Base-by-base conservation (phyloP, 495 filamentous ascomycete genomes). In the Penicillium fimorum region DNA sequence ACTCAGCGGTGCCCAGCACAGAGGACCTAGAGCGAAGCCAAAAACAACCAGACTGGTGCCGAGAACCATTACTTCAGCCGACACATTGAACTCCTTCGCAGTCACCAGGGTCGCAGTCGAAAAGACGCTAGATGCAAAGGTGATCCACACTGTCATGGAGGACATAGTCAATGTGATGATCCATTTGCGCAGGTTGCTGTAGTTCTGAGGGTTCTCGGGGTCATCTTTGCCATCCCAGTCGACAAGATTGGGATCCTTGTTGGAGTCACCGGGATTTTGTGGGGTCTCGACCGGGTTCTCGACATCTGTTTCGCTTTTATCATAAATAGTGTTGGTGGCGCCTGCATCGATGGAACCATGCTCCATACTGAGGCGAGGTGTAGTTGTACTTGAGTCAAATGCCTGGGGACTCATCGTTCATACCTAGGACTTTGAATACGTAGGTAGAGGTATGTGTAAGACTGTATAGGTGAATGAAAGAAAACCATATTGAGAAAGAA, bases 191-290 rank as follows among this genome's bases (percentile, higher is more conserved):
- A 69, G 58, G 0, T 61, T 55, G 0, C 81, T 65, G 60, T 86
- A 90, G 68, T 93, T 92, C 64, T 84, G 77, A 5, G 89, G 89
- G 71, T 90, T 88, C 42, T 82, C 72, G 0, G 86, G 86, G 59
- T 92, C 89, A 47, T 87, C 63, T 0, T 71, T 74, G 8, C 76
- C 75, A 58, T 76, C 69, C 67, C 70, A 79, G 33, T 71, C 71
- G 1, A 79, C 71, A 7, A 78, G 60, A 37, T 76, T 75, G 12
- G 76, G 72, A 45, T 77, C 75, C 52, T 67, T 71, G 12, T 9
- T 50, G 12, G 44, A 30, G 12, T 60, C 57, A 11, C 58, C 51
- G 9, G 58, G 37, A 24, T 66, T 58, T 29, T 66, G 53, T 38
- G 38, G 15, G 29, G 42, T 56, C 8, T 40, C 53, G 22, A 29